These are phyloP conservation scores for Aspergillus tubingensis DNA, from an alignment of 2,329 filamentous ascomycete genomes.

Conservation along the genomic window DNA sequence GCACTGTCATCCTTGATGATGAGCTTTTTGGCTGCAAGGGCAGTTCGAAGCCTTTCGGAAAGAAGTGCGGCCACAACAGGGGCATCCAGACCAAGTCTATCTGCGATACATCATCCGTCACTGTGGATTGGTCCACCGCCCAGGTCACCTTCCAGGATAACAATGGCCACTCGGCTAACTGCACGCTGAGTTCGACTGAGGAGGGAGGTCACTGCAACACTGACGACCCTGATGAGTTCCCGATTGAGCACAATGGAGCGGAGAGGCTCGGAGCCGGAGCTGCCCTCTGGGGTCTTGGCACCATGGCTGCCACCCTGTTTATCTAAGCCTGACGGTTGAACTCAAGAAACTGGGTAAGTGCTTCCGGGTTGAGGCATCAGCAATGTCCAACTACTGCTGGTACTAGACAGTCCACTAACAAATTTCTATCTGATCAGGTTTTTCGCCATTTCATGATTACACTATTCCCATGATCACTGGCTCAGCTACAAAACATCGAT, in stretches of 20 bases:
- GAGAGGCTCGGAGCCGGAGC: background rate
- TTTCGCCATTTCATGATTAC: too few relatives aligned
- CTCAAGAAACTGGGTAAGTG: background rate
- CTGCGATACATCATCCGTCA: constrained; percentile 9
- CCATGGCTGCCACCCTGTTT: constrained; percentile 13
- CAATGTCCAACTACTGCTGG: too few relatives aligned
- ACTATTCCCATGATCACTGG: too few relatives aligned
- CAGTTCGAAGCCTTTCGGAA: constrained; percentile 17
- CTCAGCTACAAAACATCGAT: too few relatives aligned
- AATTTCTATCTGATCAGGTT: too few relatives aligned
- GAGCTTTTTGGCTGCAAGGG: constrained; percentile 20
- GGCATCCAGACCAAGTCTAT: constrained; percentile 22
- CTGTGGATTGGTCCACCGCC: constrained; percentile 17
- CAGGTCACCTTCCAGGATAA: constrained; percentile 8
- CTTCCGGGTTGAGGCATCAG: background rate
- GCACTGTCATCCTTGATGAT: constrained; percentile 19
- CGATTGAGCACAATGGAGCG: constrained; percentile 8
- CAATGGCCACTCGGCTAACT: constrained; percentile 14
- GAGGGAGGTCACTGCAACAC: constrained; percentile 17
- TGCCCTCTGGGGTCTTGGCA: constrained; percentile 9
- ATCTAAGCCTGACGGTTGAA: background rate
- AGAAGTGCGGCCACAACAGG: constrained; percentile 27
- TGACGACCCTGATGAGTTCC: constrained; percentile 12
- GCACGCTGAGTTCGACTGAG: constrained; percentile 15
- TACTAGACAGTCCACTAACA: too few relatives aligned